These are phyloP conservation scores for Marasmius fiardii DNA, from an alignment of 1,284 basidiomycete genomes.

Conservation along the genomic window DNA sequence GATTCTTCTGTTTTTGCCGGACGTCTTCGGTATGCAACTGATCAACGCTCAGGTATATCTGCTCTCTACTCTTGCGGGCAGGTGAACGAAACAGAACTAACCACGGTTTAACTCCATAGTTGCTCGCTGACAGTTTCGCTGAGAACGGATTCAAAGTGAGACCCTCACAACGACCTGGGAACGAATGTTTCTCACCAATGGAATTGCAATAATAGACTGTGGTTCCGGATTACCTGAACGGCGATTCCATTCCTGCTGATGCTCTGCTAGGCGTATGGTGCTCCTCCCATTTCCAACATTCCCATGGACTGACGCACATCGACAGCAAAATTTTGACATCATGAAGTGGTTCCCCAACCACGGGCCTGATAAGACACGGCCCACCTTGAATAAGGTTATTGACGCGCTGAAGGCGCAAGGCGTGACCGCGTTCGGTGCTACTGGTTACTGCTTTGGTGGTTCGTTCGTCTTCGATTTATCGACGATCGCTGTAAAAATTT, in stretches of 20 bases:
- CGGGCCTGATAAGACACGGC: slow-evolving; percentile 40
- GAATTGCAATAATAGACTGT: slow-evolving; percentile 25
- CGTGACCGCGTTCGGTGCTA: slow-evolving; percentile 54
- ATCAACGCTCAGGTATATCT: background rate
- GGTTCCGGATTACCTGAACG: slow-evolving; percentile 57
- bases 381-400: slow-evolving; percentile 55
- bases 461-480: slow-evolving; percentile 18
- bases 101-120: slow-evolving; percentile 18
- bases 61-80: background rate
- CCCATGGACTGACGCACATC: background rate
- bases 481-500: background rate
- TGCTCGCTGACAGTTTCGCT: slow-evolving; percentile 54
- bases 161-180: background rate
- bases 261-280: slow-evolving; percentile 34
- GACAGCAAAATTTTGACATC: slow-evolving; percentile 37
- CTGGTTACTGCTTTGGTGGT: slow-evolving; percentile 74
- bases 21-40: slow-evolving; percentile 40
- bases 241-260: slow-evolving; percentile 47
- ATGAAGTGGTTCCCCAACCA: slow-evolving; percentile 50
- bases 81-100: background rate
- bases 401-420: slow-evolving; percentile 55
- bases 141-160: slow-evolving; percentile 42
- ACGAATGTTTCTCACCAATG: slow-evolving; percentile 5
- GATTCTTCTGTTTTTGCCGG: slow-evolving; percentile 48
- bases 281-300: background rate